Evolutionary conservation across 2,329 filamentous ascomycete genomes (phyloP).

Genomic region (Nothophoma quercina): DNA sequence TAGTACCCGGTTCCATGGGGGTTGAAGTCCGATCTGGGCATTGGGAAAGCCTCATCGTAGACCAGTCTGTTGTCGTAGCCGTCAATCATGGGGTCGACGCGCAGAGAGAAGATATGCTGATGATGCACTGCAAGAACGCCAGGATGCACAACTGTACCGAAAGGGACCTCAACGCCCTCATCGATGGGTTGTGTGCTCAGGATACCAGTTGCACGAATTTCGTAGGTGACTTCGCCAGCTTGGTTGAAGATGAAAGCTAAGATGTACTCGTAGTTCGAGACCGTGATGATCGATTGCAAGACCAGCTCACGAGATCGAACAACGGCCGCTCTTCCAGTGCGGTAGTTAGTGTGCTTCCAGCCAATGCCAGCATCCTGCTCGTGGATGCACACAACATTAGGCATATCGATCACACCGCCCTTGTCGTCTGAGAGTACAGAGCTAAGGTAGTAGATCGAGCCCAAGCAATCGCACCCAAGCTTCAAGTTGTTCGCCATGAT

Average conservation of each 20-base stretch:
- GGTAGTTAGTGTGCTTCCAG: conserved; percentile 77
- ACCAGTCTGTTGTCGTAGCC: conserved; percentile 55
- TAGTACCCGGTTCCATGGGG: conserved; percentile 63
- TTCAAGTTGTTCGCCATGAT: conserved; percentile 74
- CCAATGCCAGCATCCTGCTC: conserved; percentile 74
- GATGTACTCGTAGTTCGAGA: conserved; percentile 78
- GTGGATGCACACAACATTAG: conserved; percentile 74
- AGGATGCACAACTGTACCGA: conserved; percentile 73
- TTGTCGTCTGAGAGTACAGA: conserved; percentile 66
- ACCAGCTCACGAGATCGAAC: conserved; percentile 71
- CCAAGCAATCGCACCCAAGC: conserved; percentile 74
- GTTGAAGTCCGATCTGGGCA: conserved; percentile 65
- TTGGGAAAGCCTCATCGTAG: conserved; percentile 64
- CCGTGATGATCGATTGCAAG: conserved; percentile 73
- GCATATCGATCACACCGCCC: conserved; percentile 65
- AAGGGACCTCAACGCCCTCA: conserved; percentile 68
- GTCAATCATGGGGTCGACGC: conserved; percentile 58
- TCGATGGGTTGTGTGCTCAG: conserved; percentile 73
- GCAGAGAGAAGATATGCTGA: conserved; percentile 74
- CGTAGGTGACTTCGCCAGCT: conserved; percentile 71
- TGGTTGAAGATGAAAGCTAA: conserved; percentile 76
- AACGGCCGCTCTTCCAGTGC: conserved; percentile 69
- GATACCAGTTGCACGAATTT: conserved; percentile 74
- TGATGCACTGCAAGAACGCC: conserved; percentile 75
- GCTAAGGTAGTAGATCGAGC: conserved; percentile 72